Conservation (phyloP, 257 asterid species). For the Scutellaria galericulata region DNA sequence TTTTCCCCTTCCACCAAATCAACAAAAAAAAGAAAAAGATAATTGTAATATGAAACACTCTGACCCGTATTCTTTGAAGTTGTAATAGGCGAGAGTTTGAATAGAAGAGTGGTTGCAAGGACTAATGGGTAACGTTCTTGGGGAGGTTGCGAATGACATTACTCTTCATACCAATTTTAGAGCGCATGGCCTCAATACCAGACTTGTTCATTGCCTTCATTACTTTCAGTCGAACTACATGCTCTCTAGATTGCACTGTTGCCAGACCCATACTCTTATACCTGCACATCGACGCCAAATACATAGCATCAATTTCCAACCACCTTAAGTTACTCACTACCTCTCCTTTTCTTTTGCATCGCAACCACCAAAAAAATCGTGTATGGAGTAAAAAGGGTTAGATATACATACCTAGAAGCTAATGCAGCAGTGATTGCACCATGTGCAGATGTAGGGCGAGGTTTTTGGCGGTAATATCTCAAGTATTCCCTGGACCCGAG, state of each 20-base stretch:
- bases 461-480: conserved; percentile 92
- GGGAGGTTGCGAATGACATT: conserved; percentile 94
- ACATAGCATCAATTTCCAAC: conserved; percentile 1
- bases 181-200: conserved; percentile 82
- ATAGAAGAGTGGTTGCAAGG: not conserved
- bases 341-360: not conserved
- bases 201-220: conserved; percentile 73
- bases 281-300: conserved; percentile 46
- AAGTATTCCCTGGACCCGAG: conserved; percentile 96
- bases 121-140: conserved; percentile 69
- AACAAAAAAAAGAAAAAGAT: too few species aligned
- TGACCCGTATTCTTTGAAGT: too few species aligned
- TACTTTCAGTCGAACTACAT: conserved; percentile 74
- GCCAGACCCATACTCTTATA: conserved; percentile 88
- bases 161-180: conserved; percentile 89
- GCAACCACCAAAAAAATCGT: not conserved
- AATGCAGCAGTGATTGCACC: conserved; percentile 56
- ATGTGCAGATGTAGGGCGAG: conserved; percentile 69
- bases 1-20: too few species aligned
- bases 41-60: too few species aligned
- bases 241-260: conserved; percentile 81
- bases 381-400: conserved; percentile 14
- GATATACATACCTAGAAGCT: conserved; percentile 64
- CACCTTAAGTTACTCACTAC: not conserved
- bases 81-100: too few species aligned